Evolutionary conservation across 441 rosid genomes (phyloP).

Genomic region (Syzygium syzygioides): DNA sequence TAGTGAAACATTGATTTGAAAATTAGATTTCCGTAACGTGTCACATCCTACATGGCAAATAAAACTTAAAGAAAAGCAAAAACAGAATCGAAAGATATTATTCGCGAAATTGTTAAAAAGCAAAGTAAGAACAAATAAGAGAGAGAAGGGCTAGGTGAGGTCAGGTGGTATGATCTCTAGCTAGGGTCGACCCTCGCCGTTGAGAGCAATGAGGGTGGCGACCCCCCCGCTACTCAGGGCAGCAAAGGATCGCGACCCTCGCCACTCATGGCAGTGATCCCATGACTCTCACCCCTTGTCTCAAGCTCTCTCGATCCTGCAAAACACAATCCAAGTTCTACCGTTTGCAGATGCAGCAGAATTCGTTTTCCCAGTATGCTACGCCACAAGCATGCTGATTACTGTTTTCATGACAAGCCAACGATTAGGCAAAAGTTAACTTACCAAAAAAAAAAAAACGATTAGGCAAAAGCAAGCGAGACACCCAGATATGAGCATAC

Average conservation of each 20-base stretch:
- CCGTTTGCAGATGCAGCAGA: neutral
- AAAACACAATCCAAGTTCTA: neutral
- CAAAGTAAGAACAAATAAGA: neutral
- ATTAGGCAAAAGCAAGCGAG: neutral
- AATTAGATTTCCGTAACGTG: neutral
- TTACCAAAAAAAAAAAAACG: no score
- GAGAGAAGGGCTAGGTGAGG: neutral
- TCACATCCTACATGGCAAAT: neutral
- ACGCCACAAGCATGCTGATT: neutral
- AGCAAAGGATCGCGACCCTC: neutral
- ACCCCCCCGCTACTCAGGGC: neutral
- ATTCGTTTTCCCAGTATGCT: neutral
- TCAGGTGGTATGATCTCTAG: neutral
- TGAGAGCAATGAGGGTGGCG: neutral
- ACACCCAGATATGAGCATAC: neutral
- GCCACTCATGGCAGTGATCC: neutral
- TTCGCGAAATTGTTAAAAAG: neutral
- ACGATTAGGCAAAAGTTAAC: neutral
- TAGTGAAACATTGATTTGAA: neutral
- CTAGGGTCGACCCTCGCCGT: neutral
- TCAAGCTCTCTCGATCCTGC: neutral
- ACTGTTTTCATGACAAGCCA: neutral
- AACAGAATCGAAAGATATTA: neutral
- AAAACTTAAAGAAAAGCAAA: neutral
- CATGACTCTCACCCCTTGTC: neutral